Conservation (phyloP, 371 early-diverging fungal genomes). For the Lichtheimia ornata region DNA sequence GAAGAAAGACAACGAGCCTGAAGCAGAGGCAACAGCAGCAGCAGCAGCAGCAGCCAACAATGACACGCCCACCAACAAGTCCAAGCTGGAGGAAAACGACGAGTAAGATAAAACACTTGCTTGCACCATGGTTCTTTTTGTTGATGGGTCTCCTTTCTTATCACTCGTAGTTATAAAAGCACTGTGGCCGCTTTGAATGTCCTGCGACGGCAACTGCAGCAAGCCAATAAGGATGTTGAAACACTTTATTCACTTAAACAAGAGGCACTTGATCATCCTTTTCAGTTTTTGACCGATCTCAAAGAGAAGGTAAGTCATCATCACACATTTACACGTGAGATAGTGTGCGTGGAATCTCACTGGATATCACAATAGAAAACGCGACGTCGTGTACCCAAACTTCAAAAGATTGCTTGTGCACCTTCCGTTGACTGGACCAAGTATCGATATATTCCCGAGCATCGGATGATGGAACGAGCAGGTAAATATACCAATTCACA, state of each 20-base stretch:
- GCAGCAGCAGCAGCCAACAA: background rate
- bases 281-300: conserved; percentile 48
- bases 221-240: conserved; percentile 47
- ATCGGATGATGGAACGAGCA: conserved; percentile 33
- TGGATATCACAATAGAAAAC: conserved; percentile 17
- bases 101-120: conserved; percentile 25
- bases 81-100: conserved; percentile 27
- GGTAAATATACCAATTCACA: conserved; percentile 15
- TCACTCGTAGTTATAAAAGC: conserved; percentile 30
- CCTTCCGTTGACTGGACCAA: conserved; percentile 47
- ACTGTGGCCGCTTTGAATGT: conserved; percentile 34
- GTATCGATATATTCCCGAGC: conserved; percentile 43
- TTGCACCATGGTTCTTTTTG: background rate
- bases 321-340: background rate
- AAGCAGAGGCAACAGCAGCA: background rate
- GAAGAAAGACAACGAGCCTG: background rate
- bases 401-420: conserved; percentile 43
- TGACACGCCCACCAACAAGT: background rate
- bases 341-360: background rate
- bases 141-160: background rate
- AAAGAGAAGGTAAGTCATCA: conserved; percentile 39
- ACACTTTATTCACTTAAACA: conserved; percentile 43
- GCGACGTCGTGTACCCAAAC: conserved; percentile 28
- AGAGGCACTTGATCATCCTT: conserved; percentile 50
- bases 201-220: conserved; percentile 44